Percentiles rank a stretch among this genome's conserved stretches.
phyloP scores from a whole-genome alignment of 805 yeast genomes.

The Candida caryicola region DNA sequence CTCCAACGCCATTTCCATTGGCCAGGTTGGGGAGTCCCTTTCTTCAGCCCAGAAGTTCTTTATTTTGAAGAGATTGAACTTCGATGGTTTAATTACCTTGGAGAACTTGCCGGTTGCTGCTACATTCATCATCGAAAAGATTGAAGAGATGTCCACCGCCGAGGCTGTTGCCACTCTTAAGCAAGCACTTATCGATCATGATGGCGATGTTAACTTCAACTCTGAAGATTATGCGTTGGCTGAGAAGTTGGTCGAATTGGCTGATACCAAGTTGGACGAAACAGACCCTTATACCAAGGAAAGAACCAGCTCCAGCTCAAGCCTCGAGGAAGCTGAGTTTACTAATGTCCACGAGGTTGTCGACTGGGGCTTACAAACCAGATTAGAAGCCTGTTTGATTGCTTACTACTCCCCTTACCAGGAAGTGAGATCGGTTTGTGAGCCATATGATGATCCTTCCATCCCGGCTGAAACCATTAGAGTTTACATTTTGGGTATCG shows the following conservation, averaged over 20 bases:
- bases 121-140: slow-evolving; percentile 41
- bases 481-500: slow-evolving; percentile 50
- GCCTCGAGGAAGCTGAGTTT: slow-evolving; percentile 1
- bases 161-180: slow-evolving; percentile 41
- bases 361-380: slow-evolving; percentile 36
- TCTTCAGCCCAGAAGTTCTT: slow-evolving; percentile 24
- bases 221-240: slow-evolving; percentile 24
- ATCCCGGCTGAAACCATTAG: slow-evolving; percentile 41
- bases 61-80: slow-evolving; percentile 26
- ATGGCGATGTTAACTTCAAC: slow-evolving; percentile 35
- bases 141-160: slow-evolving; percentile 30
- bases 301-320: background rate
- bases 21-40: slow-evolving; percentile 22
- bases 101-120: slow-evolving; percentile 31
- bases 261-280: background rate
- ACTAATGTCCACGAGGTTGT: slow-evolving; percentile 4
- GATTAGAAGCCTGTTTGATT: slow-evolving; percentile 37
- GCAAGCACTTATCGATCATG: slow-evolving; percentile 39
- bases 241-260: slow-evolving; percentile 15
- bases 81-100: slow-evolving; percentile 22
- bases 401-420: slow-evolving; percentile 42
- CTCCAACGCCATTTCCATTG: slow-evolving; percentile 24
- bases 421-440: slow-evolving; percentile 38
- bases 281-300: background rate
- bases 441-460: slow-evolving; percentile 35